Conservation (phyloP, 2,329 filamentous ascomycete species). For the Pezicula neosporulosa region DNA sequence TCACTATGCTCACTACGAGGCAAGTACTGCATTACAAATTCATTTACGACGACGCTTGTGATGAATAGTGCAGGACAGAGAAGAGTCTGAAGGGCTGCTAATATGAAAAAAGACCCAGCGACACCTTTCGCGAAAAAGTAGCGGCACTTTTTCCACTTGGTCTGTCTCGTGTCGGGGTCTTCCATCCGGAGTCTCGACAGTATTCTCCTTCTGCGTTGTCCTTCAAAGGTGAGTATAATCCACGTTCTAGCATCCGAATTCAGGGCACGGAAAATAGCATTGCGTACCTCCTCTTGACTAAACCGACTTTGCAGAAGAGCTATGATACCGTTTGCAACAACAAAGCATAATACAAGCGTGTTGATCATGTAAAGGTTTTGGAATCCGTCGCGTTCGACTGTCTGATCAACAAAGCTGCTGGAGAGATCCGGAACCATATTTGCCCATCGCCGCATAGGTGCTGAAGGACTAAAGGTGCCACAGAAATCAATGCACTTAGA, state of each 20-base stretch:
- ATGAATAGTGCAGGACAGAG: slow-evolving; percentile 6
- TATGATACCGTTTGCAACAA: slow-evolving; percentile 5
- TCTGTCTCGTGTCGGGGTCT: neutral
- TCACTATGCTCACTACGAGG: slow-evolving; percentile 8
- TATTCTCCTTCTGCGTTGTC: slow-evolving; percentile 1
- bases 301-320: slow-evolving; percentile 4
- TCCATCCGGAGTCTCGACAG: neutral
- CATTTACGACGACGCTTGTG: slow-evolving; percentile 1
- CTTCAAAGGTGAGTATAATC: slow-evolving; percentile 6
- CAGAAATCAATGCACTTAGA: slow-evolving; percentile 7
- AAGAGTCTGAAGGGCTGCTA: slow-evolving; percentile 1
- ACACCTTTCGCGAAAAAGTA: slow-evolving; percentile 5
- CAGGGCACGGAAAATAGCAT: slow-evolving; percentile 5
- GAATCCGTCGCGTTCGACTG: no score
- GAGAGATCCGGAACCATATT: slow-evolving; percentile 6
- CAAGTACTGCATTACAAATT: slow-evolving; percentile 1
- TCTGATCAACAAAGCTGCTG: no score
- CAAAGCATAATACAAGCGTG: slow-evolving; percentile 2
- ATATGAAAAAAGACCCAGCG: slow-evolving; percentile 3
- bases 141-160: slow-evolving; percentile 3
- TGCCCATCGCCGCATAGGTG: slow-evolving; percentile 2
- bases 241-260: slow-evolving; percentile 5
- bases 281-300: slow-evolving; percentile 6
- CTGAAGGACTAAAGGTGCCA: slow-evolving; percentile 1
- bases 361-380: neutral